A percentile compares a stretch with the other conserved stretches of the same genome.
Conservation (phyloP, 164 flowering plant genomes). For the Dillenia suffruticosa region DNA sequence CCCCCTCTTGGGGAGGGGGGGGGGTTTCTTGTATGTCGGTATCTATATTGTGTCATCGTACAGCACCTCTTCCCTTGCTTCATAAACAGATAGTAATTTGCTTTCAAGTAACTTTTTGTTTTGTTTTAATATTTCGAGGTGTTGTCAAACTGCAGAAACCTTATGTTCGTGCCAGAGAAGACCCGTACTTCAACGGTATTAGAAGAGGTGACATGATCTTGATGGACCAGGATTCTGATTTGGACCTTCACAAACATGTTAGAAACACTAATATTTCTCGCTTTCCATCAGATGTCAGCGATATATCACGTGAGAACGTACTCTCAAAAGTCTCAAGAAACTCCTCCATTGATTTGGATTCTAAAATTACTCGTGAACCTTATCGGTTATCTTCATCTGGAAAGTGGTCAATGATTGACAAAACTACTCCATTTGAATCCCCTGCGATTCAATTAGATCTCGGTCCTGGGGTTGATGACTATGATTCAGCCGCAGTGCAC, state of each 20-base stretch:
- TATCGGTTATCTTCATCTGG: conserved; percentile 17
- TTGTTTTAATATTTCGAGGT: no score
- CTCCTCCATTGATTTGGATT: conserved; percentile 15
- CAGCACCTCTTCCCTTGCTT: no score
- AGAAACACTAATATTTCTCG: conserved; percentile 10
- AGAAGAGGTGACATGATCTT: conserved; percentile 16
- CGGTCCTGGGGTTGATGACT: conserved; percentile 8
- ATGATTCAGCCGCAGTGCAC: conserved; percentile 7
- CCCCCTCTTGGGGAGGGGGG: no score
- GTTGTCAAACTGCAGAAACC: conserved; percentile 21
- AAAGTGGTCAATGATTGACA: conserved; percentile 12
- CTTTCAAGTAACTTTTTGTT: no score
- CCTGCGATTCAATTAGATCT: conserved; percentile 13
- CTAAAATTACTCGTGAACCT: conserved; percentile 22
- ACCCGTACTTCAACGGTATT: conserved; percentile 35
- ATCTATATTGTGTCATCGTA: no score
- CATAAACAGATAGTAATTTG: no score
- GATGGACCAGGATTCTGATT: conserved; percentile 8
- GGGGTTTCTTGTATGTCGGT: no score
- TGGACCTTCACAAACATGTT: conserved; percentile 14
- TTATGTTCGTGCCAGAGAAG: conserved; percentile 30
- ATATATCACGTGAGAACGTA: conserved; percentile 10
- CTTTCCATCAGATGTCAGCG: conserved; percentile 32
- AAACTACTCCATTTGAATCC: conserved; percentile 17
- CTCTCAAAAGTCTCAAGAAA: conserved; percentile 14